Conservation (phyloP, 2,329 filamentous ascomycete species). For the Aspergillus pseudoterreus region DNA sequence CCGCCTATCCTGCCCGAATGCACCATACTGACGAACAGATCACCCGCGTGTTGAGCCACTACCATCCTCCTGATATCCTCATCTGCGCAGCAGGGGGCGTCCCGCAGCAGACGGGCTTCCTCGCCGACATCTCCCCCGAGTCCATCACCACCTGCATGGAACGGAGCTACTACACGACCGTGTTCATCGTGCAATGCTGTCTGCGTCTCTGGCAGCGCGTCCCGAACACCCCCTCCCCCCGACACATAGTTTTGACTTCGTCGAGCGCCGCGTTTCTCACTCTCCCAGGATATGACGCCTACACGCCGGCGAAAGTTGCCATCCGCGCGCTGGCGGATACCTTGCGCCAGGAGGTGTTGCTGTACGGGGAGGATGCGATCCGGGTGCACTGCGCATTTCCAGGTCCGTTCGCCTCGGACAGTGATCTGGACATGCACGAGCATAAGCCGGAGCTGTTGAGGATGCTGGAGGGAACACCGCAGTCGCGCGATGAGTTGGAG, state of each 20-base stretch:
- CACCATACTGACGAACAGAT: neutral
- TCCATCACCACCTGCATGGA: constrained; percentile 12
- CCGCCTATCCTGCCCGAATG: neutral
- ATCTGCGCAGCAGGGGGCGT: constrained; percentile 17
- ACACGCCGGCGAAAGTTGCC: constrained; percentile 10
- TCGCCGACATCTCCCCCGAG: constrained; percentile 12
- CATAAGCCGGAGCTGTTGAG: constrained; percentile 9
- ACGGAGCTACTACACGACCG: constrained; percentile 6
- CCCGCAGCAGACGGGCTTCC: constrained; percentile 14
- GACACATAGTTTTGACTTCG: constrained; percentile 10
- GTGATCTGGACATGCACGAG: constrained; percentile 1
- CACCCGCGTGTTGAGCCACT: neutral
- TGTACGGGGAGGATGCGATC: constrained; percentile 6
- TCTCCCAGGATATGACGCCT: constrained; percentile 11
- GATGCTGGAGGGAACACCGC: constrained; percentile 4
- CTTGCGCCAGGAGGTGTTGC: constrained; percentile 7
- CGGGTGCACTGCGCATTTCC: constrained; percentile 12
- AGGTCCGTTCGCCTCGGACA: constrained; percentile 4
- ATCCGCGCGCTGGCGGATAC: constrained; percentile 11
- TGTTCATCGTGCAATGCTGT: constrained; percentile 7
- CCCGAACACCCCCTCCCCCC: neutral
- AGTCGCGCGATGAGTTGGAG: neutral
- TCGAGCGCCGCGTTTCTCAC: constrained; percentile 7
- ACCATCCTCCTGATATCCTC: constrained; percentile 10
- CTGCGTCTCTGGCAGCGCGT: constrained; percentile 5